Percentiles rank a stretch among this genome's conserved stretches.
These are phyloP conservation scores for Penicillium antarcticum DNA, from an alignment of 495 filamentous ascomycete genomes.

Conservation along the genomic window DNA sequence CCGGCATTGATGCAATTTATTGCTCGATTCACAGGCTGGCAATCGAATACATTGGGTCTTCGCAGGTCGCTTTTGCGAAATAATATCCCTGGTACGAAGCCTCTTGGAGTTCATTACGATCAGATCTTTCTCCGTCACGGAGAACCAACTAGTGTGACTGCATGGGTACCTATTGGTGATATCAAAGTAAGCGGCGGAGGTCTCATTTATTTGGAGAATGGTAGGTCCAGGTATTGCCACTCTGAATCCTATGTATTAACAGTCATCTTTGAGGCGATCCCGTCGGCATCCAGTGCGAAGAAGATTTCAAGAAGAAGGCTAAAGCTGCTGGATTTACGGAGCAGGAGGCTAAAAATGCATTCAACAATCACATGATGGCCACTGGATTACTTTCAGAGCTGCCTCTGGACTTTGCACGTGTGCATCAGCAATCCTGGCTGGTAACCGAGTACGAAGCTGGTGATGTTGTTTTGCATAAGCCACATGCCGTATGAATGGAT, in stretches of 20 bases:
- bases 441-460: constrained; percentile 45
- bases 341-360: constrained; percentile 23
- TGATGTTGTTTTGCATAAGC: constrained; percentile 54
- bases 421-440: constrained; percentile 14
- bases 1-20: constrained; percentile 40
- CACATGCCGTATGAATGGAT: constrained; percentile 28
- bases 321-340: constrained; percentile 2
- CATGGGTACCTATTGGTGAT: constrained; percentile 51
- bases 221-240: background rate
- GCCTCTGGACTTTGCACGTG: constrained; percentile 21
- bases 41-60: constrained; percentile 31
- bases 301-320: constrained; percentile 31
- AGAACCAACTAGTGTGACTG: constrained; percentile 41
- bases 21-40: constrained; percentile 42
- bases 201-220: constrained; percentile 45
- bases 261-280: constrained; percentile 5
- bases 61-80: constrained; percentile 41
- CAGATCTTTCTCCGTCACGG: constrained; percentile 49
- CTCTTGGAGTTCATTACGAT: constrained; percentile 51
- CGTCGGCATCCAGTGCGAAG: constrained; percentile 31
- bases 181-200: constrained; percentile 41
- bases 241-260: background rate
- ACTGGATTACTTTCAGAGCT: constrained; percentile 21
- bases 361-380: constrained; percentile 42
- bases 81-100: constrained; percentile 46